These are phyloP conservation scores for Elsinoe fawcettii DNA, from an alignment of 2,329 filamentous ascomycete species.

Conservation along the genomic window DNA sequence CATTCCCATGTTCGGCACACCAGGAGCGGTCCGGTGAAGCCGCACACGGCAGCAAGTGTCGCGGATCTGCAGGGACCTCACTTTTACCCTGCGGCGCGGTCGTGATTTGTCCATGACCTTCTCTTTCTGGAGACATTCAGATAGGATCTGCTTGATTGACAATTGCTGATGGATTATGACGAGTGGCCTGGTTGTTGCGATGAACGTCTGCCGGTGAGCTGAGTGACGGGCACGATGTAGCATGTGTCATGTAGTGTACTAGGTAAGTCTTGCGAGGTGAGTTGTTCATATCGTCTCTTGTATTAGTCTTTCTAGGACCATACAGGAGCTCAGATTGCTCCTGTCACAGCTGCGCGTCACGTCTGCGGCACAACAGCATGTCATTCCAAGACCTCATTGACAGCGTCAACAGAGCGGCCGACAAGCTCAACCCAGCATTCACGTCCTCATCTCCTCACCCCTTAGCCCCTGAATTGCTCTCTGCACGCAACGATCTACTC, in stretches of 20 bases:
- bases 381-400: not conserved
- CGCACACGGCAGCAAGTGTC: not conserved
- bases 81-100: not conserved
- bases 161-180: not conserved
- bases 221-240: too few relatives aligned
- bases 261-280: not conserved
- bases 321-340: not conserved
- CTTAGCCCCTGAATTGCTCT: not conserved
- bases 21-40: slow-evolving; percentile 1
- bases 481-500: not conserved
- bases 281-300: not conserved
- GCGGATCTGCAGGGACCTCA: not conserved
- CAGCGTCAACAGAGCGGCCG: not conserved
- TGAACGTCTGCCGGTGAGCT: not conserved
- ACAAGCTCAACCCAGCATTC: not conserved
- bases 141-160: not conserved
- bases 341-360: not conserved
- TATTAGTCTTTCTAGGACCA: not conserved
- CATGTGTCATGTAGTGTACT: not conserved
- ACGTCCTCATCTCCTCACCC: not conserved
- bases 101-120: not conserved
- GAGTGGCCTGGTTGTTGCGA: not conserved
- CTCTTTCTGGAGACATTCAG: not conserved
- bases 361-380: not conserved
- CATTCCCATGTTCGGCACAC: not conserved